Evolutionary conservation across 495 filamentous ascomycete species (phyloP), one percentile per base, ranked within the genome.

Genomic region (Melanomma pulvis-pyrius): DNA sequence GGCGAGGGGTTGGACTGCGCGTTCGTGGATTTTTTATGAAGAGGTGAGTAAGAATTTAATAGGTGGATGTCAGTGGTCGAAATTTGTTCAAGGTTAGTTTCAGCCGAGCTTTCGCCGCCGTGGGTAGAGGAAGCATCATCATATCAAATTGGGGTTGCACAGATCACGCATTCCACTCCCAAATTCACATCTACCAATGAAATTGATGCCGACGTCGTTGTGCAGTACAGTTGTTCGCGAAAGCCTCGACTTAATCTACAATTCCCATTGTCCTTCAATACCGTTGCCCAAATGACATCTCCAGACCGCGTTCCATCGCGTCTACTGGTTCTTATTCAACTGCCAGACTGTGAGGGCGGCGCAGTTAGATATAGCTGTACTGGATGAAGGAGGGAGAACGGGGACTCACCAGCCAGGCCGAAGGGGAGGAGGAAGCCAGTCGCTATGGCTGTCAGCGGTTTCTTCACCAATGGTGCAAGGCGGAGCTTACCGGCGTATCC

Each of bases 401-500:
- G 65, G 36, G 74, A 80, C 91, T 79, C 84, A 96, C 91, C 81
- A 71, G 88, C 86, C 82, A 97, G 86, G 75, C 79, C 87, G 81
- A 96, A 93, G 61, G 93, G 93, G 69, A 84, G 65, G 74, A 84
- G 81, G 81, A 96, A 97, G 54, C 91, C 92, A 73, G 83, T 80
- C 77, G 81, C 84, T 92, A 74, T 46, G 69, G 8, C 7, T 68
- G 52, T 73, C 51, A 59, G 58, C 30, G 50, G 5, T 15, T 19
- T 58, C 49, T 17, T 29, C 39, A 19, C 29, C n/a, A 47, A 26
- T 17, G 13, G 36, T 2, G 44, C 39, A 21, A n/a, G n/a, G 32
- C 39, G 51, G 32, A 34, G 82, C 87, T 53, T 75, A 92, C 89
- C 74, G 83, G 85, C 86, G 83, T 90, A 96, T 25, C 72, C 76